Evolutionary conservation across 75 land plant species (phyloP).

Genomic region (Isoetes taiwanensis): DNA sequence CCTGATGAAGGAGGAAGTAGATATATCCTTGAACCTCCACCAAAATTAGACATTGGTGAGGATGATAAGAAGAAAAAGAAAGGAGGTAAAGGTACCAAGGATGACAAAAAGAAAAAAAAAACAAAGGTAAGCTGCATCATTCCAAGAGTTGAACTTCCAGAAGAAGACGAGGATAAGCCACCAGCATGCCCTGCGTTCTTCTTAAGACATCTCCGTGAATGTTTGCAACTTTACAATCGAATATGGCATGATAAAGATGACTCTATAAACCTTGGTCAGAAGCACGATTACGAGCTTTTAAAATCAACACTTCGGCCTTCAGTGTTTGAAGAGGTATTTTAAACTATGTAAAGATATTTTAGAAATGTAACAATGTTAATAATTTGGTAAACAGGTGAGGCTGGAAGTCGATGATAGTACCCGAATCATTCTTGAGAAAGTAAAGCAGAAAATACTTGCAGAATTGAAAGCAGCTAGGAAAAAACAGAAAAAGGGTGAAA

Average conservation of each 20-base stretch:
- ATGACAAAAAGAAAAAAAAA: conserved; percentile 17
- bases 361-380: background rate
- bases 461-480: conserved; percentile 20
- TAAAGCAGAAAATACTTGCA: conserved; percentile 19
- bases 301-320: conserved; percentile 22
- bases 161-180: conserved; percentile 13
- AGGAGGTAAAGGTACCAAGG: too few relatives aligned
- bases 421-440: conserved; percentile 15
- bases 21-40: conserved; percentile 24
- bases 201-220: conserved; percentile 7
- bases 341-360: background rate
- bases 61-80: conserved; percentile 23
- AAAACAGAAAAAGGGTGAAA: conserved; percentile 13
- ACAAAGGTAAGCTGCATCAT: background rate
- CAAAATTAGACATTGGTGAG: conserved; percentile 13
- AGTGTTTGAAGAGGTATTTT: conserved; percentile 28
- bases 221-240: conserved; percentile 11
- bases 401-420: conserved; percentile 23
- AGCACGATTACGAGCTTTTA: conserved; percentile 17
- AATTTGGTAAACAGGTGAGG: conserved; percentile 12
- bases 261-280: conserved; percentile 19
- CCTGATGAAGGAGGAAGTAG: conserved; percentile 27
- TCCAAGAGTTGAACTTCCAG: conserved; percentile 8
- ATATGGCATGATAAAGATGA: conserved; percentile 36
- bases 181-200: conserved; percentile 23